Base-by-base conservation (phyloP, 768 basidiomycete genomes). In the Tricholoma matsutake region DNA sequence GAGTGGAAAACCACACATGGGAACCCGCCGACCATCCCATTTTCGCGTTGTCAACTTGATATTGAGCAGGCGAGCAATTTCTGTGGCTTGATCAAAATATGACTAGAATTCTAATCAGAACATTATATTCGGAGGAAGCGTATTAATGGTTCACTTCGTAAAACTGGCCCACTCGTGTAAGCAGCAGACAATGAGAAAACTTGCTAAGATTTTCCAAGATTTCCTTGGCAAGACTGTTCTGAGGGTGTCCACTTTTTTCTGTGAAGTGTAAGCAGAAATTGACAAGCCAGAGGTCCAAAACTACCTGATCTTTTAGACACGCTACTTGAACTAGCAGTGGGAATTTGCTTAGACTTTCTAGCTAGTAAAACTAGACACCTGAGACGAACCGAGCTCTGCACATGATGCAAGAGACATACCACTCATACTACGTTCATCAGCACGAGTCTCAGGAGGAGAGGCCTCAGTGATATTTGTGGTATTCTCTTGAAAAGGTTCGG, bases 141-240 rank as follows among this genome's bases (percentile, higher is more conserved):
- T 7, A 18, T 18, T 31, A 49, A 37, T 14, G 22, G 10, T 76
- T 41, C 71, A 93, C 96, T 83, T 98, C 96, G 69, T 96, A 98
- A 72, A 98, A 98, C 67, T 94, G 89, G 13, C 96, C 96, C 10
- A 98, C 94, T 57, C 93, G 85, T 7, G 95, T 98, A 16, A 98
- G 81, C 25, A 98, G 79, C 29, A 97, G 81, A 69, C 94, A 96
- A 66, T 95, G 91, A 20, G 96, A 91, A 69, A 94, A 97, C 52
- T 77, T 83, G 41, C 78, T 75, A 18, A 91, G 79, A 68, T 97
- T 94, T 25, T 82, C 73, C 63, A 84, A 78, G 32, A 98, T 88
- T 64, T 87, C 88, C 47, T 71, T 79, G 2, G 92, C 89, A 20
- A 96, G 81, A 52, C 80, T 73, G 16, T 72, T 76, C n/a, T 71